A percentile compares a stretch with the other conserved stretches of the same genome.
These are phyloP conservation scores for Russula sp. DNA, from an alignment of 768 basidiomycete genomes.

Conservation along the genomic window DNA sequence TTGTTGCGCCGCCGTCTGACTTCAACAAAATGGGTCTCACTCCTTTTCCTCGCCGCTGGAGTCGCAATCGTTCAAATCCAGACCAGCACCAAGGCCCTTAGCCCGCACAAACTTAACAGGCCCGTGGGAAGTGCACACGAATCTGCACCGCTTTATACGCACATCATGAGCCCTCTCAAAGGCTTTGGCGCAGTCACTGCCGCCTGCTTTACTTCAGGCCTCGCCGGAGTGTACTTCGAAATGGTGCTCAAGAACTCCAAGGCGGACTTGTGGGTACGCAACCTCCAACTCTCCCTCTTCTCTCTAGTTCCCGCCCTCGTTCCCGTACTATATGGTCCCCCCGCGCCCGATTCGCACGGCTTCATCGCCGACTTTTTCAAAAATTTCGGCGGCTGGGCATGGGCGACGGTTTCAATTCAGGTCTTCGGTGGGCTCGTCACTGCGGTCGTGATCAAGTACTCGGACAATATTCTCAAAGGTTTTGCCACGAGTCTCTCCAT, in stretches of 20 bases:
- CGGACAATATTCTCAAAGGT: slow-evolving; percentile 94
- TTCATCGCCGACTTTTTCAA: slow-evolving; percentile 63
- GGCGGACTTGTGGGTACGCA: slow-evolving; percentile 86
- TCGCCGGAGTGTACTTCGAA: slow-evolving; percentile 93
- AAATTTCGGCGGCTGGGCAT: slow-evolving; percentile 93
- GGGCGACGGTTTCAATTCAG: slow-evolving; percentile 87
- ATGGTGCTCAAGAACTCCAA: slow-evolving; percentile 85
- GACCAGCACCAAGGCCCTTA: slow-evolving; percentile 43
- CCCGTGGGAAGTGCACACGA: slow-evolving; percentile 70
- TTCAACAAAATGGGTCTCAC: slow-evolving; percentile 77
- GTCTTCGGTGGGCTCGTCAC: slow-evolving; percentile 93
- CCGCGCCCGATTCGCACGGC: slow-evolving; percentile 44
- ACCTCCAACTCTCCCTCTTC: slow-evolving; percentile 85
- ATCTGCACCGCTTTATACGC: slow-evolving; percentile 53
- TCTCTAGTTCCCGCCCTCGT: slow-evolving; percentile 85
- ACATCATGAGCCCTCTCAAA: slow-evolving; percentile 77
- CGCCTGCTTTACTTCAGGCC: slow-evolving; percentile 86
- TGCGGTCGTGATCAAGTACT: slow-evolving; percentile 95
- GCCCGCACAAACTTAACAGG: slow-evolving; percentile 35
- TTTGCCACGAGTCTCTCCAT: slow-evolving; percentile 95
- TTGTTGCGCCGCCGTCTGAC: slow-evolving; percentile 75
- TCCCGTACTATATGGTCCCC: slow-evolving; percentile 63
- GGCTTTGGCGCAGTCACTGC: slow-evolving; percentile 81
- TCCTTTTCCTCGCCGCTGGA: slow-evolving; percentile 86
- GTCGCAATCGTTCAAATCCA: slow-evolving; percentile 96